phyloP scores from a whole-genome alignment of 108 stramenopile genomes.

The Nitzschia putrida region DNA sequence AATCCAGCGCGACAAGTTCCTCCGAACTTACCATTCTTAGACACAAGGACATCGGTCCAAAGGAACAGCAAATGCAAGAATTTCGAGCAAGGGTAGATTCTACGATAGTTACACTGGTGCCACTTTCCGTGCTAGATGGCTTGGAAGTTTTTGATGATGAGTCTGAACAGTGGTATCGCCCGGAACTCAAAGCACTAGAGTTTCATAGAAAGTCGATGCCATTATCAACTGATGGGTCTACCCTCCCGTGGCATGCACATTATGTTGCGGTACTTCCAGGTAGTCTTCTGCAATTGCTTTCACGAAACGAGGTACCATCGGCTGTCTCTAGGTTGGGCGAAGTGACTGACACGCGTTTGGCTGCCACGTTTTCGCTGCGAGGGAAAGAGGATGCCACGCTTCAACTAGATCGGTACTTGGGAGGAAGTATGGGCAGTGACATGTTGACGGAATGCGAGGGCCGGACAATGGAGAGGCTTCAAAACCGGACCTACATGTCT shows the following conservation, averaged over 20 bases:
- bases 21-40: too few relatives aligned
- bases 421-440: constrained; percentile 45
- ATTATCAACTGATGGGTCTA: constrained; percentile 27
- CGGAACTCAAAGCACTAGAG: constrained; percentile 52
- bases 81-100: constrained; percentile 85
- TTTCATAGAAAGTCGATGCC: constrained; percentile 18
- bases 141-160: constrained; percentile 83
- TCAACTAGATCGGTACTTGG: constrained; percentile 62
- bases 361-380: constrained; percentile 70
- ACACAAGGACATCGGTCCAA: background rate
- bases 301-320: constrained; percentile 77
- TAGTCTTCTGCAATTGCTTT: constrained; percentile 70
- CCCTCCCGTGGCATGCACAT: constrained; percentile 72
- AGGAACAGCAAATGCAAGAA: constrained; percentile 43
- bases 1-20: too few relatives aligned
- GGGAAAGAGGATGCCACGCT: constrained; percentile 65
- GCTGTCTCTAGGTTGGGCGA: constrained; percentile 78
- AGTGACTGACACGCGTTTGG: constrained; percentile 48
- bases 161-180: constrained; percentile 75
- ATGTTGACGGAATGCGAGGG: constrained; percentile 67
- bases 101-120: constrained; percentile 72
- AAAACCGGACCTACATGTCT: constrained; percentile 49
- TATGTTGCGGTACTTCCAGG: constrained; percentile 83
- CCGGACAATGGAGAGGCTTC: constrained; percentile 75
- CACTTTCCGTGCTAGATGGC: constrained; percentile 74